These are phyloP conservation scores for Madurella mycetomatis DNA, from an alignment of 2,329 filamentous ascomycete species.

Conservation along the genomic window DNA sequence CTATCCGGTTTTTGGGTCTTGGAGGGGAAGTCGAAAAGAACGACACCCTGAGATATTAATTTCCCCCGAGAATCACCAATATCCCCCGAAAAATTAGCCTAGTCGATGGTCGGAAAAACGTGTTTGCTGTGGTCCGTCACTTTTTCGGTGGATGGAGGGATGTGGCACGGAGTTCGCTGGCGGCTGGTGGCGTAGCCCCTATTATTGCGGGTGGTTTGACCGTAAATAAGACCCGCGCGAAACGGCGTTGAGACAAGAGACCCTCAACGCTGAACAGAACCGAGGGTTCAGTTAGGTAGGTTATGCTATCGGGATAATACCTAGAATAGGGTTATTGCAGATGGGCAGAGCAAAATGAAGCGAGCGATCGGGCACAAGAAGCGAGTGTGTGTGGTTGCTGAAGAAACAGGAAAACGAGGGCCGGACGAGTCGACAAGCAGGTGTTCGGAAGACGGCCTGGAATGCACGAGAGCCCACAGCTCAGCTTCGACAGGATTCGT, in stretches of 20 bases:
- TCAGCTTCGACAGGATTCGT: slow-evolving; percentile 15
- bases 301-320: neutral
- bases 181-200: slow-evolving; percentile 16
- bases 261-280: slow-evolving; percentile 4
- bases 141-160: slow-evolving; percentile 9
- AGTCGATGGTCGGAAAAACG: slow-evolving; percentile 22
- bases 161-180: slow-evolving; percentile 20
- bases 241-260: slow-evolving; percentile 13
- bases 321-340: neutral
- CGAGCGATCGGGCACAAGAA: slow-evolving; percentile 17
- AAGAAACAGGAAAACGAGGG: slow-evolving; percentile 22
- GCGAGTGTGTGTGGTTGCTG: slow-evolving; percentile 22
- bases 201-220: slow-evolving; percentile 21
- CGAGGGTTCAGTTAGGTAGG: neutral
- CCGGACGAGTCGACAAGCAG: neutral
- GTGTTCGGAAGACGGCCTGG: slow-evolving; percentile 18
- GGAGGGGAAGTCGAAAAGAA: neutral
- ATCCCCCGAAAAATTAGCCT: neutral
- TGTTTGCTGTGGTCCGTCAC: slow-evolving; percentile 11
- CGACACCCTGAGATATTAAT: neutral
- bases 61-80: neutral
- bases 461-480: slow-evolving; percentile 16
- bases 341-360: slow-evolving; percentile 10
- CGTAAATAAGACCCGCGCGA: slow-evolving; percentile 21
- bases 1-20: slow-evolving; percentile 1